A percentile compares a stretch with the other conserved stretches of the same genome.
Conservation (phyloP, 257 asterid species). For the Ocimum tenuiflorum region DNA sequence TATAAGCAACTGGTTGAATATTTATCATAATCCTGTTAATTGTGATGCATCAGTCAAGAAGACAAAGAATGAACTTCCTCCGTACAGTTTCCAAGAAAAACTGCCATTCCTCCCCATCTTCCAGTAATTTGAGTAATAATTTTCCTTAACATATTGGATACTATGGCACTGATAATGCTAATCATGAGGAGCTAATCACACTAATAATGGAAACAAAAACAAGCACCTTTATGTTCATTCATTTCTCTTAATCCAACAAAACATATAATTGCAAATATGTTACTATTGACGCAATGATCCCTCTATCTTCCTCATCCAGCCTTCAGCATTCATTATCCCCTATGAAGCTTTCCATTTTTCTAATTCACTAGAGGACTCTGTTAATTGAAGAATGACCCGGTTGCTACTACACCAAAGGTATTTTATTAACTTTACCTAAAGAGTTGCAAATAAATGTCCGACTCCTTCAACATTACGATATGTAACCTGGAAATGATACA, state of each 20-base stretch:
- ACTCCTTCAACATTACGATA: background rate
- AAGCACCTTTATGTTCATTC: background rate
- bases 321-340: background rate
- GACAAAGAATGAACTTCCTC: slow-evolving; percentile 3
- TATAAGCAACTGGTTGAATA: background rate
- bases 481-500: background rate
- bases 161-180: background rate
- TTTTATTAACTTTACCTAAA: slow-evolving; percentile 1
- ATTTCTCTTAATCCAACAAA: slow-evolving; percentile 5
- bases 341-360: background rate
- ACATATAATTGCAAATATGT: background rate
- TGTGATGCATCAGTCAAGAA: background rate
- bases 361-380: slow-evolving; percentile 1
- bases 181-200: background rate
- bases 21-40: background rate
- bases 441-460: background rate
- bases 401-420: background rate
- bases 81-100: no score
- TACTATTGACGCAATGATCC: no score
- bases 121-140: background rate
- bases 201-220: background rate
- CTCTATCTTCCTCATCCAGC: background rate
- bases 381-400: background rate
- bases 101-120: no score
- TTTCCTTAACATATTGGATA: background rate